A percentile compares a stretch with the other conserved stretches of the same genome.
phyloP scores from a whole-genome alignment of 225 moss, liverwort and hornwort genomes.

The Pseudisothecium myosuroides region DNA sequence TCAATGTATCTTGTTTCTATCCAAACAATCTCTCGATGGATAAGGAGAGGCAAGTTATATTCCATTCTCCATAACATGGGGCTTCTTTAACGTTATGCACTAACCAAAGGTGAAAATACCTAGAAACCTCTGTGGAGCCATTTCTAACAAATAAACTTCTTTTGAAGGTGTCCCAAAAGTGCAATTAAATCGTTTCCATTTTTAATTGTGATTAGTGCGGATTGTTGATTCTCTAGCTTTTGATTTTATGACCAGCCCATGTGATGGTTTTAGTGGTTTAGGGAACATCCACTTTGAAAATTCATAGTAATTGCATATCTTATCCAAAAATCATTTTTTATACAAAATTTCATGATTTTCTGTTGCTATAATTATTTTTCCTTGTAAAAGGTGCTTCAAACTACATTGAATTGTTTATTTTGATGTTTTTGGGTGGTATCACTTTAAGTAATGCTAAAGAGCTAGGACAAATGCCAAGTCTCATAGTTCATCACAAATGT shows the following conservation, averaged over 20 bases:
- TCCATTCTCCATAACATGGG: background rate
- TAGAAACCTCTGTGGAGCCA: accelerated
- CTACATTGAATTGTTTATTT: background rate
- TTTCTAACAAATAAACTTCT: background rate
- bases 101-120: background rate
- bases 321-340: background rate
- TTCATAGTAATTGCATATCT: background rate
- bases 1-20: background rate
- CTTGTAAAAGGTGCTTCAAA: background rate
- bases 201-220: background rate
- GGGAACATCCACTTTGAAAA: background rate
- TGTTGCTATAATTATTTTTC: background rate
- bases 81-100: background rate
- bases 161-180: background rate
- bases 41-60: background rate
- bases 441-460: background rate
- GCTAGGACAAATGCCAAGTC: background rate
- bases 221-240: background rate
- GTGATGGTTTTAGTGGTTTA: accelerated
- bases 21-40: accelerated
- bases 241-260: background rate
- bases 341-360: background rate
- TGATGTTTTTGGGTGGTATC: background rate
- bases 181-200: background rate
- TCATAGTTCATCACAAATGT: background rate